Percentiles rank a stretch among this genome's conserved stretches.
phyloP scores from a whole-genome alignment of 805 yeast genomes.

The Saturnispora saitoi region DNA sequence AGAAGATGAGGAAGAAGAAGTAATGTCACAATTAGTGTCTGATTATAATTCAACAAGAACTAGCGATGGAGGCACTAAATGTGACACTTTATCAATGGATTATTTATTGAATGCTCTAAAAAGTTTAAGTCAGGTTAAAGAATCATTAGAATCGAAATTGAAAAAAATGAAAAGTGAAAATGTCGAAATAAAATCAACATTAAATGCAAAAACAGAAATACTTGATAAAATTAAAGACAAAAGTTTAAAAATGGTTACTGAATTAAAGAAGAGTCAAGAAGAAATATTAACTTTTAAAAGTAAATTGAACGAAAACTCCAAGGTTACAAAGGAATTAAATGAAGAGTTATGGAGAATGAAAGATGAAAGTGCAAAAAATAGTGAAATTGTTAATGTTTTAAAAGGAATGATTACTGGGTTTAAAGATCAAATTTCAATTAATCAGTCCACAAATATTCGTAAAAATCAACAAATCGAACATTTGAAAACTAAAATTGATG shows the following conservation, averaged over 20 bases:
- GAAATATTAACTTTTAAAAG: constrained; percentile 9
- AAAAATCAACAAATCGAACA: constrained; percentile 23
- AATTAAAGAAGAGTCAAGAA: constrained; percentile 1
- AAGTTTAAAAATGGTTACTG: constrained; percentile 5
- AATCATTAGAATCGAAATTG: constrained; percentile 8
- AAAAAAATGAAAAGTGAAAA: constrained; percentile 7
- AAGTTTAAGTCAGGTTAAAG: constrained; percentile 11
- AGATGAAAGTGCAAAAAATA: constrained; percentile 2
- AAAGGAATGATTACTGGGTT: constrained; percentile 14
- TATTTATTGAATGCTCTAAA: constrained; percentile 17
- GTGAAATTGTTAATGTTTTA: constrained; percentile 9
- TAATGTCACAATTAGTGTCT: not conserved
- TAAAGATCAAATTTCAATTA: constrained; percentile 11
- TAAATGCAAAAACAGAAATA: constrained; percentile 4
- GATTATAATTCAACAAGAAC: not conserved
- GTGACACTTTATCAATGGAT: constrained; percentile 15
- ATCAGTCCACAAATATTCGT: constrained; percentile 9
- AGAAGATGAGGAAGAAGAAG: not conserved
- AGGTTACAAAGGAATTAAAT: constrained; percentile 1
- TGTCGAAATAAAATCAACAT: constrained; percentile 6
- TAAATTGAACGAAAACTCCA: constrained; percentile 2
- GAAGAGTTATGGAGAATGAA: constrained; percentile 12
- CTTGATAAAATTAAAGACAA: constrained; percentile 11
- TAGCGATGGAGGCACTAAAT: not conserved
- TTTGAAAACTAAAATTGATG: constrained; percentile 32